phyloP scores from a whole-genome alignment of 805 yeast genomes.

The Starmerella stigmatis region DNA sequence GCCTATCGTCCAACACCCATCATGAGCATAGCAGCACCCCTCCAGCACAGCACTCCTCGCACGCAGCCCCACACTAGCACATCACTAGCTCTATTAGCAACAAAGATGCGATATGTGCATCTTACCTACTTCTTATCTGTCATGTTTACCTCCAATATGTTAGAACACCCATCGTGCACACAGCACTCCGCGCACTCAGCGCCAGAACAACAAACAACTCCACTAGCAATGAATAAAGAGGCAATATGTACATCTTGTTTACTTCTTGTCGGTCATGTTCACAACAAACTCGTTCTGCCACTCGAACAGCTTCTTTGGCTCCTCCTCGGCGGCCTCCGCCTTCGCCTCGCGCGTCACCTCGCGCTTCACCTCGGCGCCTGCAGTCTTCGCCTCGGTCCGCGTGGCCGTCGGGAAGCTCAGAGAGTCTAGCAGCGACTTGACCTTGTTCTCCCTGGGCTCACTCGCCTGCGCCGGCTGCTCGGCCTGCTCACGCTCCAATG shows the following conservation, averaged over 20 bases:
- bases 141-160: too few species aligned
- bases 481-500: constrained; percentile 1
- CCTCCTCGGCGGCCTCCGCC: neutral
- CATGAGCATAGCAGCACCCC: too few species aligned
- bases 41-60: too few species aligned
- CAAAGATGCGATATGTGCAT: too few species aligned
- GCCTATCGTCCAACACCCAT: too few species aligned
- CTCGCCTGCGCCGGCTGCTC: neutral
- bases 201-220: too few species aligned
- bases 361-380: neutral
- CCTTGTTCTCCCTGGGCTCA: constrained; percentile 3
- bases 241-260: constrained; percentile 3
- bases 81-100: too few species aligned
- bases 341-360: neutral
- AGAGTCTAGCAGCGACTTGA: constrained; percentile 20
- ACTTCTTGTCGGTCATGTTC: constrained; percentile 15
- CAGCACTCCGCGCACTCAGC: too few species aligned
- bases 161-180: too few species aligned
- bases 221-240: too few species aligned
- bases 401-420: constrained; percentile 19
- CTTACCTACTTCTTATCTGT: too few species aligned
- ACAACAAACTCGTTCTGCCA: constrained; percentile 25
- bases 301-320: constrained; percentile 15
- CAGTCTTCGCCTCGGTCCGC: neutral
- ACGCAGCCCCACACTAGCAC: too few species aligned